Evolutionary conservation across 148 eudicot genomes (phyloP).

Genomic region (Bassia scoparia): DNA sequence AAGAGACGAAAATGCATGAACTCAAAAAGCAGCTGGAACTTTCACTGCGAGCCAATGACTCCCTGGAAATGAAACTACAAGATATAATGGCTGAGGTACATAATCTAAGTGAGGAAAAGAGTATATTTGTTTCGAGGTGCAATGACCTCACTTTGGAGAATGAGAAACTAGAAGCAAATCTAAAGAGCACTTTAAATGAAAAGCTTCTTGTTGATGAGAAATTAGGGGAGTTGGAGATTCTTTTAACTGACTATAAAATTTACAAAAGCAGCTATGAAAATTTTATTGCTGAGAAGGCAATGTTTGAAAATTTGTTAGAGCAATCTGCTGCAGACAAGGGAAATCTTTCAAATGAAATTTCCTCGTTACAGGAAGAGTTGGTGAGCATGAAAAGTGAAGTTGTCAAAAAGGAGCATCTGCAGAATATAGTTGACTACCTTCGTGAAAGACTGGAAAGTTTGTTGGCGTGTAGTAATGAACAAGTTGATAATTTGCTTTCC

Average conservation of each 20-base stretch:
- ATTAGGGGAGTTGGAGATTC: slow-evolving; percentile 49
- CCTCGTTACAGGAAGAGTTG: slow-evolving; percentile 51
- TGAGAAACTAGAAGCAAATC: slow-evolving; percentile 49
- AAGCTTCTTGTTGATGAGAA: slow-evolving; percentile 45
- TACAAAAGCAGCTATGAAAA: slow-evolving; percentile 50
- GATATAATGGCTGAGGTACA: slow-evolving; percentile 44
- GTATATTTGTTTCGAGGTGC: slow-evolving; percentile 33
- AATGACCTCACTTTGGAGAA: slow-evolving; percentile 54
- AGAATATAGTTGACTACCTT: slow-evolving; percentile 37
- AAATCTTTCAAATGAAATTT: slow-evolving; percentile 39
- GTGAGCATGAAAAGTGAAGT: slow-evolving; percentile 33
- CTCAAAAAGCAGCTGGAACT: slow-evolving; percentile 51
- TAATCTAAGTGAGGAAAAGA: slow-evolving; percentile 44
- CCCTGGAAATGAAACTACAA: slow-evolving; percentile 51
- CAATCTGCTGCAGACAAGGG: slow-evolving; percentile 36
- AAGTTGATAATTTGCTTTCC: slow-evolving; percentile 24
- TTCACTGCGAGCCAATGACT: slow-evolving; percentile 45
- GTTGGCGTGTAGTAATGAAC: slow-evolving; percentile 34
- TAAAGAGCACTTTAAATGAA: slow-evolving; percentile 44
- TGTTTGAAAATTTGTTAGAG: slow-evolving; percentile 43
- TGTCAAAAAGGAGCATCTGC: slow-evolving; percentile 45
- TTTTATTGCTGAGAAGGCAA: slow-evolving; percentile 51
- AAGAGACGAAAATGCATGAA: slow-evolving; percentile 39
- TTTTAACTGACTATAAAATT: slow-evolving; percentile 37
- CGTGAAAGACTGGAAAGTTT: slow-evolving; percentile 48